Evolutionary conservation across 768 basidiomycete species (phyloP), one percentile per base, ranked within the genome.

Genomic region (Rhizopogon salebrosus): DNA sequence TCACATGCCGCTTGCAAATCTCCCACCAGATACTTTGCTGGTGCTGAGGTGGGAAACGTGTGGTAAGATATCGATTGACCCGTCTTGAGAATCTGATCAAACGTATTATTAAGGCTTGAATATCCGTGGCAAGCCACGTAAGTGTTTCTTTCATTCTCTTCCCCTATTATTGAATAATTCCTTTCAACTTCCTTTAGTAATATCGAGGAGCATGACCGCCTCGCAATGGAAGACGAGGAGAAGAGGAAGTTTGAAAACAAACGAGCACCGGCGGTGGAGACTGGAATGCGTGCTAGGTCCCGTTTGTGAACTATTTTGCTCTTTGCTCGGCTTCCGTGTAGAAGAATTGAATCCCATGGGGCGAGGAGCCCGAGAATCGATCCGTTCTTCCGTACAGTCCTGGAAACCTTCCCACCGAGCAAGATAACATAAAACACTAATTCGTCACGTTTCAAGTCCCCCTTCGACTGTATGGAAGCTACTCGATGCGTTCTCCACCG

Each of bases 111-210:
- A 63, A 89, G 87, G 89, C 75, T 90, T 56, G 86, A 90, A 62
- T 91, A 91, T 64, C 89, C 89, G 60, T 91, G 89, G 89, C 89
- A 91, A 72, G 80, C 82, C 22, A 74, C 64, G 88, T 87, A 62
- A 71, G 87, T 67, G 11, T 18, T 40, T 20, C 14, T 40, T 39
- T 24, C 31, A n/a, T n/a, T n/a, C 34, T 34, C 9, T 29, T 14
- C 41, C 37, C 45, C 16, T 40, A 54, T 34, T 22, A 29, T 24
- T 29, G 31, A 13, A 45, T 54, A 40, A 58, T 39, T 22, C 27
- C 0, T 37, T 10, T 31, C 10, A 5, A 31, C 53, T 29, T 50
- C 41, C 43, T 1, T 6, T 63, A 90, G 88, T 53, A 77, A 88
- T 60, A 90, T 91, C 58, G 85, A 87, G 54, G 83, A 83, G 58